Base-by-base conservation (phyloP, 2,329 filamentous ascomycete species). In the Aspergillus sp. region DNA sequence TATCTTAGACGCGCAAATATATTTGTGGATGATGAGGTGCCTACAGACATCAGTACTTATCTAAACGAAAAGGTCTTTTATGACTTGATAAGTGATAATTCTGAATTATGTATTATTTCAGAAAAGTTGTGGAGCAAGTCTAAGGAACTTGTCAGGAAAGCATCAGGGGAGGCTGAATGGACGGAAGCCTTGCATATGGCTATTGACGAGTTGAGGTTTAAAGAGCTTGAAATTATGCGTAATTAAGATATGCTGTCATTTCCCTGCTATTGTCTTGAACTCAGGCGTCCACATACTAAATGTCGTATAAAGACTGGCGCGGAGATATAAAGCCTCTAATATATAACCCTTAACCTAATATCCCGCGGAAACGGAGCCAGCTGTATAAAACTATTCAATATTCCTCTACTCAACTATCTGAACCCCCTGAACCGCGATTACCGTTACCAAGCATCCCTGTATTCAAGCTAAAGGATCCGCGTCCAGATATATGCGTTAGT, bases 321-420 rank as follows among this genome's bases (percentile, higher is more conserved):
- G 47, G 2, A 44, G 52, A 59, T 44, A n/a, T 56, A 15, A 55
- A 59, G n/a, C 47, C 57, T 47, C 47, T 43, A 37, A 35, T 59
- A 15, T 17, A 52, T 17, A 59, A 59, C 24, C 41, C 24, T 27
- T 5, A 8, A 27, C 24, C 24, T 27, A 27, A 27, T 27, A 27
- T 27, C 24, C 24, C 24, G 24, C 24, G 24, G 24, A 27, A 27
- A 27, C 24, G 24, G 24, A 27, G 24, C 24, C 24, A 27, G 24
- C 24, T 27, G 24, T 5, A 27, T 27, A 5, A 27, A 27, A 27
- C 24, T 27, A 27, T 27, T 8, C 24, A 27, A 27, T 5, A 27
- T 27, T 2, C 24, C 6, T 27, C 6, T 27, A 27, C 24, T 27
- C 24, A 27, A 27, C 24, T 5, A 27, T 27, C 24, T 27, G 24